Evolutionary conservation across 2,329 filamentous ascomycete species (phyloP).

Genomic region (Scedosporium boydii): DNA sequence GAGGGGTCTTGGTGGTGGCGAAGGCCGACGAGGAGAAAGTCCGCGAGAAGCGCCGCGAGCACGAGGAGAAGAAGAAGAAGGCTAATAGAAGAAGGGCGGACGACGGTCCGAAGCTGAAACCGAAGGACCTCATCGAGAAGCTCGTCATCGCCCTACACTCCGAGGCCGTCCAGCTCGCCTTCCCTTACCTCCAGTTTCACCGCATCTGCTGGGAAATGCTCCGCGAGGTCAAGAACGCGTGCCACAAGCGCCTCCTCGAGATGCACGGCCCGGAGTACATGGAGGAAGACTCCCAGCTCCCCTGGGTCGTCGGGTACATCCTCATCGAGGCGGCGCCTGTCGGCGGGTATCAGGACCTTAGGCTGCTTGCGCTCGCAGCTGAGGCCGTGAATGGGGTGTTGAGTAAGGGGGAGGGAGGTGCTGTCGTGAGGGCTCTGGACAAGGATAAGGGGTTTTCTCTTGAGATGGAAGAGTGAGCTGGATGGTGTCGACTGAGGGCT

Average conservation of each 20-base stretch:
- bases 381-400: background rate
- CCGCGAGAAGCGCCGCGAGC: conserved; percentile 5
- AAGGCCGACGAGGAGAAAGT: conserved; percentile 13
- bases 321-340: conserved; percentile 16
- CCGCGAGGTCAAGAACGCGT: conserved; percentile 18
- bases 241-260: conserved; percentile 19
- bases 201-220: conserved; percentile 29
- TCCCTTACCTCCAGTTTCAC: conserved; percentile 32
- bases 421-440: too few relatives aligned
- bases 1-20: conserved; percentile 8
- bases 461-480: too few relatives aligned
- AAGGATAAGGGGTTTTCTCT: too few relatives aligned
- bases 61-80: background rate
- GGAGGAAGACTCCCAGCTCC: conserved; percentile 27
- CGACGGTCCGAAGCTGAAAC: conserved; percentile 5
- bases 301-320: conserved; percentile 29
- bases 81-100: background rate
- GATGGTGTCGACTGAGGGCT: too few relatives aligned
- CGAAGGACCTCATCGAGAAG: conserved; percentile 19
- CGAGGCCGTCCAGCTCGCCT: conserved; percentile 25
- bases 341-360: background rate
- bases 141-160: conserved; percentile 23
- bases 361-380: background rate
- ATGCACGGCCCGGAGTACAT: conserved; percentile 25
- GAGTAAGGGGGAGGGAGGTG: too few relatives aligned